A percentile compares a stretch with the other conserved stretches of the same genome.
phyloP scores from a whole-genome alignment of 805 yeast species.

The Cyberlindnera euphorbiae region DNA sequence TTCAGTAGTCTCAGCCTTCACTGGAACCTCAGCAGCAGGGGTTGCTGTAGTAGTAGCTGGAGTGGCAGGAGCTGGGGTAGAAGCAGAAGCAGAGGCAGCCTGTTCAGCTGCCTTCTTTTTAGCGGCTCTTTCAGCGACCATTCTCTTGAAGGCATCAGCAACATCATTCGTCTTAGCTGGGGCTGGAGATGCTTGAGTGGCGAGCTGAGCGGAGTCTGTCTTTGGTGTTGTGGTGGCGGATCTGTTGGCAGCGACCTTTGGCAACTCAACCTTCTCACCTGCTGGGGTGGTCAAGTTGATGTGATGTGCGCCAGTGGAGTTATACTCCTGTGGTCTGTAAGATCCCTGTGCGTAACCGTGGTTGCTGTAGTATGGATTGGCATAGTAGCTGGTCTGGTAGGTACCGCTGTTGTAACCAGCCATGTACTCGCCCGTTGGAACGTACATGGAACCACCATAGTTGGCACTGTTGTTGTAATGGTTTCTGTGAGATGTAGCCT shows the following conservation, averaged over 20 bases:
- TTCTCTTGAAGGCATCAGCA: conserved; percentile 11
- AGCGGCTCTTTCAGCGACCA: conserved; percentile 15
- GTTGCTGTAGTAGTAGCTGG: neutral
- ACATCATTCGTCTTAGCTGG: conserved; percentile 9
- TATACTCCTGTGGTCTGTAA: conserved; percentile 12
- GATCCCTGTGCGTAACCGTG: conserved; percentile 5
- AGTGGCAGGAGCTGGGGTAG: neutral
- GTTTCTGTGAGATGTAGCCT: conserved; percentile 10
- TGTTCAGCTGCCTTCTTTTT: conserved; percentile 13
- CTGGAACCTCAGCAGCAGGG: neutral
- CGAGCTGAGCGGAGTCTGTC: conserved; percentile 13
- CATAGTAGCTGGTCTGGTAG: conserved; percentile 9
- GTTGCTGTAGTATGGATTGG: conserved; percentile 7
- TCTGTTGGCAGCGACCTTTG: conserved; percentile 12
- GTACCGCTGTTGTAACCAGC: conserved; percentile 4
- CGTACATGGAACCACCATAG: neutral
- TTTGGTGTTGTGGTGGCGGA: conserved; percentile 18
- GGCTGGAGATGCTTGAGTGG: conserved; percentile 11
- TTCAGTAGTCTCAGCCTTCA: neutral
- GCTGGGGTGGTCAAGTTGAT: conserved; percentile 21
- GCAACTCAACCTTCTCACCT: conserved; percentile 25
- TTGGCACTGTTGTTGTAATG: conserved; percentile 3
- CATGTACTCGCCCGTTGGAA: conserved; percentile 6
- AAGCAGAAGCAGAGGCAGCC: neutral
- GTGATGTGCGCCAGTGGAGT: conserved; percentile 7